These are phyloP conservation scores for Pneumocystis oryctolagi DNA, from an alignment of 1,139 yeast genomes.

Conservation along the genomic window DNA sequence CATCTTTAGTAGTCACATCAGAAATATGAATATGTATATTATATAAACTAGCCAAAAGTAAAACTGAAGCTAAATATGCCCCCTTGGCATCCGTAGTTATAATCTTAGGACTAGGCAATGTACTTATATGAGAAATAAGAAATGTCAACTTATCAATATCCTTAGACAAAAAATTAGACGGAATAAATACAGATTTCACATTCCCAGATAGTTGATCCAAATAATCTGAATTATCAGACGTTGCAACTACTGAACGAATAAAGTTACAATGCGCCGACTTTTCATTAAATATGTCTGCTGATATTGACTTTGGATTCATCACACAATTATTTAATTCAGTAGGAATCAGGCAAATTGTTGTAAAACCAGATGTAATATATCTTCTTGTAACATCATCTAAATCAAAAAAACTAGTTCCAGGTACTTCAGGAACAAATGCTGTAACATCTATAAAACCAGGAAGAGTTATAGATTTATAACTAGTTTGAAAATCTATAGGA, in stretches of 20 bases:
- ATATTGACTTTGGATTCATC: constrained; percentile 49
- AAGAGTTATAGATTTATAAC: constrained; percentile 63
- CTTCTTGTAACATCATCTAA: constrained; percentile 55
- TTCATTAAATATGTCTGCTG: constrained; percentile 36
- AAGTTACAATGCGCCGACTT: constrained; percentile 65
- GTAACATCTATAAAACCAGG: constrained; percentile 82
- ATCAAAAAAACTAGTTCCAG: constrained; percentile 33
- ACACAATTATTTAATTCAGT: constrained; percentile 50
- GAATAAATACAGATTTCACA: constrained; percentile 70
- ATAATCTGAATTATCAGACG: constrained; percentile 48
- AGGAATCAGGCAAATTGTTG: constrained; percentile 71
- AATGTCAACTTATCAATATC: constrained; percentile 51
- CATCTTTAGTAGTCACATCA: constrained; percentile 68
- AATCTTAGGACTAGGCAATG: constrained; percentile 77
- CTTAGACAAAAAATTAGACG: constrained; percentile 47
- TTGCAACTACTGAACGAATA: constrained; percentile 71
- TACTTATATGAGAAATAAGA: constrained; percentile 61
- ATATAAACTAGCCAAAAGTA: constrained; percentile 79
- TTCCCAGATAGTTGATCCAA: constrained; percentile 48
- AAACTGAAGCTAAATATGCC: constrained; percentile 78
- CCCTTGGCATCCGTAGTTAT: constrained; percentile 85
- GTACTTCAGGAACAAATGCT: constrained; percentile 59
- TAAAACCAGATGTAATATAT: constrained; percentile 75
- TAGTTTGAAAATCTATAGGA: constrained; percentile 76
- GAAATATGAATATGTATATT: constrained; percentile 77